These are phyloP conservation scores for Suillus brevipes DNA, from an alignment of 768 basidiomycete genomes.

Conservation along the genomic window DNA sequence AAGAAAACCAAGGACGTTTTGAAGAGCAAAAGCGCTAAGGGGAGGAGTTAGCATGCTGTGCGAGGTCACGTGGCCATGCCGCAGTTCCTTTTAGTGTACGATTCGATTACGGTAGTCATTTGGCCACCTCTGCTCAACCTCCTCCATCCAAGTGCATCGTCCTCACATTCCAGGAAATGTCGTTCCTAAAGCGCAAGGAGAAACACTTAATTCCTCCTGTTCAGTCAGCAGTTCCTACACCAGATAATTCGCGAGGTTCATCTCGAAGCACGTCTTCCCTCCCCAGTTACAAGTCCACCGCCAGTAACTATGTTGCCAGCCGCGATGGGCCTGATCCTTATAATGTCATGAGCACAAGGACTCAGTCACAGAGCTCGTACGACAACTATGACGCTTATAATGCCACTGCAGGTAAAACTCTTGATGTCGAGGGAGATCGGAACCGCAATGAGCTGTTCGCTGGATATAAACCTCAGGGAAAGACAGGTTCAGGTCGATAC, in stretches of 20 bases:
- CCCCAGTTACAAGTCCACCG: constrained; percentile 49
- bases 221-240: constrained; percentile 31
- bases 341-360: constrained; percentile 28
- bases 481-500: constrained; percentile 62
- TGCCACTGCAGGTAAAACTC: constrained; percentile 7
- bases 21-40: constrained; percentile 35
- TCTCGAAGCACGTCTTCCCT: constrained; percentile 39
- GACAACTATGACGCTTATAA: constrained; percentile 27
- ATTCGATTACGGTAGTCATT: background rate
- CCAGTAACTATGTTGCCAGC: constrained; percentile 67
- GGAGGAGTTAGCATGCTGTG: constrained; percentile 27
- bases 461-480: constrained; percentile 62
- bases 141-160: background rate
- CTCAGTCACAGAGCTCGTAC: constrained; percentile 25
- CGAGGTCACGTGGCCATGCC: background rate
- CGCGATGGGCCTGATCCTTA: constrained; percentile 63
- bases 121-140: background rate
- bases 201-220: constrained; percentile 71
- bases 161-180: constrained; percentile 16
- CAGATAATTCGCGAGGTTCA: constrained; percentile 27
- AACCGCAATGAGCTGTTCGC: constrained; percentile 76
- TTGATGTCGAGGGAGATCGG: constrained; percentile 48
- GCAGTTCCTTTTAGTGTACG: background rate
- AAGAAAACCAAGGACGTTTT: constrained; percentile 48
- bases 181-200: constrained; percentile 63